phyloP scores from a whole-genome alignment of 2,329 filamentous ascomycete species.

The Grosmannia serpens region DNA sequence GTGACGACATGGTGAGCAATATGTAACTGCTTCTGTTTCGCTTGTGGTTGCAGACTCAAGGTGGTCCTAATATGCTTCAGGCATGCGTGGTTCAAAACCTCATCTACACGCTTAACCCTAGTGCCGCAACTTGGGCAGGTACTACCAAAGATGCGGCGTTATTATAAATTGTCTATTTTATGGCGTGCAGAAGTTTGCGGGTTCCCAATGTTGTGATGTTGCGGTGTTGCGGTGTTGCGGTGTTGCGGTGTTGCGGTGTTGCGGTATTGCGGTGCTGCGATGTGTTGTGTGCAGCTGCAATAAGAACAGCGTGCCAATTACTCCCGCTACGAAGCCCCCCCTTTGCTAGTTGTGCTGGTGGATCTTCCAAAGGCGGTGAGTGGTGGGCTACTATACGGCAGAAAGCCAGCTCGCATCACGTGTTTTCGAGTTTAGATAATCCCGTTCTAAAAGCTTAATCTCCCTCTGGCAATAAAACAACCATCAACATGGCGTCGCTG shows the following conservation, averaged over 20 bases:
- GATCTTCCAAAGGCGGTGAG: conserved; percentile 9
- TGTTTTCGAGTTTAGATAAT: neutral
- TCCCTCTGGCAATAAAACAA: neutral
- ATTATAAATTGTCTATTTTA: neutral
- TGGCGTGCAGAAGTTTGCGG: neutral
- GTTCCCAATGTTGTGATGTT: neutral
- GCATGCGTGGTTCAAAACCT: neutral
- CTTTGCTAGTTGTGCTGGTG: conserved; percentile 8
- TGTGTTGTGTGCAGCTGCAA: conserved; percentile 1
- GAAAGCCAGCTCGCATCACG: conserved; percentile 7
- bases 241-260: neutral
- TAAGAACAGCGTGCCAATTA: conserved; percentile 14
- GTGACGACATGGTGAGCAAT: conserved; percentile 64
- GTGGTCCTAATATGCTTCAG: neutral
- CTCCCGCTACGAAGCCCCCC: conserved; percentile 6
- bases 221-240: neutral
- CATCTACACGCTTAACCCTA: neutral
- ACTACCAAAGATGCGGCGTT: conserved; percentile 3
- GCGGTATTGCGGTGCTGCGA: neutral
- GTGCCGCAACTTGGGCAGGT: conserved; percentile 3
- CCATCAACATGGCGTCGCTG: conserved; percentile 38
- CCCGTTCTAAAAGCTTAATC: neutral
- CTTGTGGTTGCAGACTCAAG: neutral
- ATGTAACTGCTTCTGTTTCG: neutral
- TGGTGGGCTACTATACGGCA: conserved; percentile 12